A percentile compares a stretch with the other conserved stretches of the same genome.
Evolutionary conservation across 331 rosid genomes (phyloP).

Genomic region (Ulmus americana): DNA sequence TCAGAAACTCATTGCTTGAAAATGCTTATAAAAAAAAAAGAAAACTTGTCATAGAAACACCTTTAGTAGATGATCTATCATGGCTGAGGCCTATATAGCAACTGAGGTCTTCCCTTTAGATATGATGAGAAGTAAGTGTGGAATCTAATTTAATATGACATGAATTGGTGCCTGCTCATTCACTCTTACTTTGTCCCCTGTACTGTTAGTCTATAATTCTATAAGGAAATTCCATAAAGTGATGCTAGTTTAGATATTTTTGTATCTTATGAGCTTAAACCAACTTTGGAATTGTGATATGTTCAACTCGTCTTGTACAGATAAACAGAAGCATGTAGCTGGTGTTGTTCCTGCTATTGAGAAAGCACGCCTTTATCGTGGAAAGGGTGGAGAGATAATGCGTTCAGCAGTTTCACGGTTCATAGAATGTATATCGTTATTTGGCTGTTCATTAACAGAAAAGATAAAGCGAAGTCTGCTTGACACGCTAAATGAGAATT

Average conservation of each 20-base stretch:
- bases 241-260: neutral
- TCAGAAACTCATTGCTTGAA: too few relatives aligned
- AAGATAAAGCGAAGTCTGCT: conserved; percentile 63
- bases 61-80: too few relatives aligned
- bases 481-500: conserved; percentile 78
- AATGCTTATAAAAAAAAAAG: too few relatives aligned
- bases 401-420: conserved; percentile 87
- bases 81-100: too few relatives aligned
- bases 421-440: conserved; percentile 68
- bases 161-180: too few relatives aligned
- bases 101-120: too few relatives aligned
- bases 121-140: too few relatives aligned
- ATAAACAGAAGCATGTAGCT: conserved; percentile 63
- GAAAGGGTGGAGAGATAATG: conserved; percentile 99
- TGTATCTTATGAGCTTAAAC: neutral
- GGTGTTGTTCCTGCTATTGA: conserved; percentile 76
- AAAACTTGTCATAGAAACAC: too few relatives aligned
- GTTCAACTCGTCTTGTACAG: conserved; percentile 39
- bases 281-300: conserved; percentile 6
- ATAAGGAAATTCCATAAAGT: too few relatives aligned
- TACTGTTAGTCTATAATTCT: too few relatives aligned
- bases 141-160: too few relatives aligned
- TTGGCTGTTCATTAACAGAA: conserved; percentile 49
- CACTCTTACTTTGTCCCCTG: too few relatives aligned
- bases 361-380: conserved; percentile 90